These are phyloP conservation scores for Gaeumannomyces tritici DNA, from an alignment of 2,329 filamentous ascomycete genomes.

Conservation along the genomic window DNA sequence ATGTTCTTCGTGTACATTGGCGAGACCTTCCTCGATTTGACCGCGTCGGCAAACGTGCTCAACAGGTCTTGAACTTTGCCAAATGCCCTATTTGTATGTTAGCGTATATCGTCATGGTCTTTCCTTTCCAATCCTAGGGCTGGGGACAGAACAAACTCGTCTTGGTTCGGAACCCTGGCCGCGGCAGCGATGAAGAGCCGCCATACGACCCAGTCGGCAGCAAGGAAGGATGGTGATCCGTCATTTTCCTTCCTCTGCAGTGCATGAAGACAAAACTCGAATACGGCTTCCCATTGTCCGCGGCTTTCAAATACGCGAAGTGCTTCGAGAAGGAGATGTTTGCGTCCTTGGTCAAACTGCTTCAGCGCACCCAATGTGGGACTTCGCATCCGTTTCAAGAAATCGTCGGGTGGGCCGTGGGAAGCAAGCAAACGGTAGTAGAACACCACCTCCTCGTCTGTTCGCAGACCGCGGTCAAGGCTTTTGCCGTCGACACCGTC, in stretches of 20 bases:
- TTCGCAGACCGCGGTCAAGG: conserved; percentile 24
- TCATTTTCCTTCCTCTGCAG: conserved; percentile 27
- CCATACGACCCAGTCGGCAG: conserved; percentile 31
- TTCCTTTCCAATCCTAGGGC: neutral
- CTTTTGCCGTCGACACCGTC: neutral
- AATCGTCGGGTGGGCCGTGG: conserved; percentile 31
- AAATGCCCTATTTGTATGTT: conserved; percentile 8
- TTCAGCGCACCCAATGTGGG: conserved; percentile 29
- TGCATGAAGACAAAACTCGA: conserved; percentile 32
- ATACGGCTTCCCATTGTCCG: conserved; percentile 31
- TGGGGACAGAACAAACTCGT: conserved; percentile 12
- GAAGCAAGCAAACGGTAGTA: conserved; percentile 36
- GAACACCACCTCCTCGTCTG: conserved; percentile 40
- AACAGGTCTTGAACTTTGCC: conserved; percentile 16
- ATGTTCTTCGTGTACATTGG: conserved; percentile 25
- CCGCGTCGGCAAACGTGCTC: conserved; percentile 14
- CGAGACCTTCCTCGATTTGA: conserved; percentile 12
- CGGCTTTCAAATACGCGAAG: conserved; percentile 26
- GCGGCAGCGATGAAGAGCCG: conserved; percentile 21
- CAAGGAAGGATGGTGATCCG: conserved; percentile 28
- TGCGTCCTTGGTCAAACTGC: conserved; percentile 36
- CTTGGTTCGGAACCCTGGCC: conserved; percentile 14
- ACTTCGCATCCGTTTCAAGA: conserved; percentile 26
- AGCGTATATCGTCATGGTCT: too few relatives aligned
- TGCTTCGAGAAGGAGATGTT: conserved; percentile 34